A percentile compares a stretch with the other conserved stretches of the same genome.
These are phyloP conservation scores for Verticillium longisporum DNA, from an alignment of 2,329 filamentous ascomycete species.

Conservation along the genomic window DNA sequence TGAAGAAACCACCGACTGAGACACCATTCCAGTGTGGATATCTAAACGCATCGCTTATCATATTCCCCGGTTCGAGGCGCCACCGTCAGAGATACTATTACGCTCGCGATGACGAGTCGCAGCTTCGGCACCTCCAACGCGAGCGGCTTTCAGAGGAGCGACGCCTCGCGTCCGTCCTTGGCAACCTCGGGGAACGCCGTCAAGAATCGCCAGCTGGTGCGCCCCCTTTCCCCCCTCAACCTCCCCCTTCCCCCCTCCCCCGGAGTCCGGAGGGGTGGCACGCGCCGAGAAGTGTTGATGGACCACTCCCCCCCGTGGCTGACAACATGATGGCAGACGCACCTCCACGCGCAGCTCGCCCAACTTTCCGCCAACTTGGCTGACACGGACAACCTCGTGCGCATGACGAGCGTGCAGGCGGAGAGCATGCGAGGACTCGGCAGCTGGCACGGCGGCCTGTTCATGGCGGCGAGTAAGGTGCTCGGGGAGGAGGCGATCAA, in stretches of 20 bases:
- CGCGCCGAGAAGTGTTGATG: too few species aligned
- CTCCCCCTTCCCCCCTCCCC: too few species aligned
- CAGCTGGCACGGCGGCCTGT: slow-evolving; percentile 87
- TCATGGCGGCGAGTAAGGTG: slow-evolving; percentile 94
- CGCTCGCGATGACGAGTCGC: not conserved
- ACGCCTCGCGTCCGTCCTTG: slow-evolving; percentile 24
- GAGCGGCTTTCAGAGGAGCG: not conserved
- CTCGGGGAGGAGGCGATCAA: slow-evolving; percentile 76
- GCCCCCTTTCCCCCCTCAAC: too few species aligned
- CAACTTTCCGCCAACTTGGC: slow-evolving; percentile 88
- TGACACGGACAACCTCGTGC: slow-evolving; percentile 85
- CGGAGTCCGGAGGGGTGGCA: too few species aligned
- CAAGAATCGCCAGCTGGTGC: slow-evolving; percentile 45
- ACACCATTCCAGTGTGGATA: too few species aligned
- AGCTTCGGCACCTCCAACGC: not conserved
- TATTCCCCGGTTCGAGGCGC: too few species aligned
- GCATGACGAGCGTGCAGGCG: slow-evolving; percentile 95
- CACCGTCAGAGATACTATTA: too few species aligned
- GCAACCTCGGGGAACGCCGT: slow-evolving; percentile 33
- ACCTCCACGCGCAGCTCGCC: slow-evolving; percentile 84
- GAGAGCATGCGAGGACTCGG: slow-evolving; percentile 86
- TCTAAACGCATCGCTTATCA: too few species aligned
- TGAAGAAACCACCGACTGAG: too few species aligned
- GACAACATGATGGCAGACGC: slow-evolving; percentile 42
- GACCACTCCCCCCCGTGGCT: not conserved